Conservation (phyloP, 1,139 yeast genomes). For the Blastobotrys elegans region DNA sequence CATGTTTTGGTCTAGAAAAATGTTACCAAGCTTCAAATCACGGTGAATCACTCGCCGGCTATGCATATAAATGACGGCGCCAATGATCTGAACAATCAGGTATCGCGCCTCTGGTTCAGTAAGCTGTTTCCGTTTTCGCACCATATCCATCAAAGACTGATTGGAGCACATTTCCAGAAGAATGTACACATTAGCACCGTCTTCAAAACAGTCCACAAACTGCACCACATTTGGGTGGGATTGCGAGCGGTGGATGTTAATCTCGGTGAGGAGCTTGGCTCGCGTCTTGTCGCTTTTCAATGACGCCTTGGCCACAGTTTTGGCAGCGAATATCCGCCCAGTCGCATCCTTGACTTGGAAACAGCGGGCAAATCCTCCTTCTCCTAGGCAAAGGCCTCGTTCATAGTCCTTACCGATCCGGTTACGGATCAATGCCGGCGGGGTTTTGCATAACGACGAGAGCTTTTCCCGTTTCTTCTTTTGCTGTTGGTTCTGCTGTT, state of each 20-base stretch:
- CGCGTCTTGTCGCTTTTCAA: slow-evolving; percentile 87
- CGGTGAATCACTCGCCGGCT: slow-evolving; percentile 91
- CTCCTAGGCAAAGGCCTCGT: slow-evolving; percentile 89
- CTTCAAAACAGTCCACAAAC: slow-evolving; percentile 93
- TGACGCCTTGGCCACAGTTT: slow-evolving; percentile 94
- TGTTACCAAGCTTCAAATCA: slow-evolving; percentile 90
- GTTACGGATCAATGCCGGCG: slow-evolving; percentile 87
- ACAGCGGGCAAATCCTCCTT: slow-evolving; percentile 98
- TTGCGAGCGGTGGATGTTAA: slow-evolving; percentile 90
- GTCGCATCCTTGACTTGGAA: slow-evolving; percentile 90
- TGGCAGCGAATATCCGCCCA: slow-evolving; percentile 91
- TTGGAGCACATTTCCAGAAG: slow-evolving; percentile 87
- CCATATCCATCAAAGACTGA: slow-evolving; percentile 76
- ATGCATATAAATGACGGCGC: slow-evolving; percentile 91
- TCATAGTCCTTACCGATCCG: slow-evolving; percentile 84
- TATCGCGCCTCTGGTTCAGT: slow-evolving; percentile 90
- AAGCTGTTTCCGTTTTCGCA: slow-evolving; percentile 74
- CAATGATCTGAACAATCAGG: slow-evolving; percentile 88
- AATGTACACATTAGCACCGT: slow-evolving; percentile 87
- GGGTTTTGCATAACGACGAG: slow-evolving; percentile 86
- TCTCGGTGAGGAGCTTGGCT: slow-evolving; percentile 80
- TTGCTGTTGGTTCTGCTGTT: slow-evolving; percentile 4
- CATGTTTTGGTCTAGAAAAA: slow-evolving; percentile 89
- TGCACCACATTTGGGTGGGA: slow-evolving; percentile 85
- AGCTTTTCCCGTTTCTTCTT: slow-evolving; percentile 72